phyloP scores from a whole-genome alignment of 768 basidiomycete species.

The Leccinum obscurum region DNA sequence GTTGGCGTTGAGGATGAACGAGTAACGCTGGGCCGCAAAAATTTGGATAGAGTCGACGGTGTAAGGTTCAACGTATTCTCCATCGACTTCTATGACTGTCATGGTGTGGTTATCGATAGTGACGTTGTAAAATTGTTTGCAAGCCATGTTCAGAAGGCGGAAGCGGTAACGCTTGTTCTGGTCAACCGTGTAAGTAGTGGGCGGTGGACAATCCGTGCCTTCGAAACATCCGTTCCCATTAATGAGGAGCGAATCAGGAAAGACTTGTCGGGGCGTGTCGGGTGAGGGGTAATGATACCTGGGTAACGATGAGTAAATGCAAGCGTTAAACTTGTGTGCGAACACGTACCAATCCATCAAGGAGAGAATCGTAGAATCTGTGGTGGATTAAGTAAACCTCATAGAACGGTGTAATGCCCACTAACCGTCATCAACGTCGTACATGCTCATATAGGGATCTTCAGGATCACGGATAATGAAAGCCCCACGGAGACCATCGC shows the following conservation, averaged over 20 bases:
- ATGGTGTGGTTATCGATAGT: slow-evolving; percentile 27
- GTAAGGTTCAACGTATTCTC: slow-evolving; percentile 40
- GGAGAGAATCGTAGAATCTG: slow-evolving; percentile 1
- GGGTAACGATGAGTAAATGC: neutral
- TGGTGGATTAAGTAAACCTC: neutral
- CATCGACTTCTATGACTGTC: slow-evolving; percentile 46
- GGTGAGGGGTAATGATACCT: slow-evolving; percentile 22
- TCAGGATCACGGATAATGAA: slow-evolving; percentile 12
- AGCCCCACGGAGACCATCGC: slow-evolving; percentile 42
- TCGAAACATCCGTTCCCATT: slow-evolving; percentile 41
- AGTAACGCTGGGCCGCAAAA: slow-evolving; percentile 45
- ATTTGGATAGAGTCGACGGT: slow-evolving; percentile 40
- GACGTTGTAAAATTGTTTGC: slow-evolving; percentile 33
- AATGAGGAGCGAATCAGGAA: slow-evolving; percentile 38
- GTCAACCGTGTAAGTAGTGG: slow-evolving; percentile 35
- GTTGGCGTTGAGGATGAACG: slow-evolving; percentile 44
- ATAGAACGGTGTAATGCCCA: neutral
- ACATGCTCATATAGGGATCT: slow-evolving; percentile 18
- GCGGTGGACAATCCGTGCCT: slow-evolving; percentile 18
- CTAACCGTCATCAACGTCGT: slow-evolving; percentile 26
- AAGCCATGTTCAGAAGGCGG: slow-evolving; percentile 38
- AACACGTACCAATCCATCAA: neutral
- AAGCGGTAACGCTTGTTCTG: slow-evolving; percentile 39
- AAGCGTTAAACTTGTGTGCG: neutral
- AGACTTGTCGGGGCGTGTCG: slow-evolving; percentile 9